Percentiles rank a stretch among this genome's conserved stretches.
These are phyloP conservation scores for Phytophthora hybrid DNA, from an alignment of 352 stramenopile species.

Conservation along the genomic window DNA sequence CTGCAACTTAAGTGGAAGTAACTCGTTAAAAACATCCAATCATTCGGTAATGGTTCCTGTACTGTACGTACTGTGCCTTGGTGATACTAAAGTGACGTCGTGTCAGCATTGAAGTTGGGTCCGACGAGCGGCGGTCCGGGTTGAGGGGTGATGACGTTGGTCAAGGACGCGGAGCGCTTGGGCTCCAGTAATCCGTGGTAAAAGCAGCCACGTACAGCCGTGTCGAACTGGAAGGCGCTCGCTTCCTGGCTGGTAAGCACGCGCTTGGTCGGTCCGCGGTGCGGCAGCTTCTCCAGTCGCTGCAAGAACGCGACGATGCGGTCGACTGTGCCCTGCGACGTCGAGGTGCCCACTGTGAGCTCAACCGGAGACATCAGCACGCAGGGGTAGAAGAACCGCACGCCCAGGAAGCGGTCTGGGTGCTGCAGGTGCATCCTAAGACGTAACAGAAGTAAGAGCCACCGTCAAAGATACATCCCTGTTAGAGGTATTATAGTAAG, in stretches of 20 bases:
- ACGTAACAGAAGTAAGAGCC: neutral
- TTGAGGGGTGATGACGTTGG: constrained; percentile 54
- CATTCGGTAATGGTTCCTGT: neutral
- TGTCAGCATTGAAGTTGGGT: constrained; percentile 38
- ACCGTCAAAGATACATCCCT: neutral
- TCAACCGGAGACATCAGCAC: constrained; percentile 73
- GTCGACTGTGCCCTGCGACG: constrained; percentile 49
- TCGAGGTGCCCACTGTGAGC: constrained; percentile 52
- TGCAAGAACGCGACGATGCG: constrained; percentile 58
- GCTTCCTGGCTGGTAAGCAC: constrained; percentile 65
- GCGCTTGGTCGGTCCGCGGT: constrained; percentile 66
- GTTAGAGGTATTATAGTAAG: neutral
- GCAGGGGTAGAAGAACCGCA: constrained; percentile 81
- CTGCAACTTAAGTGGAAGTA: neutral
- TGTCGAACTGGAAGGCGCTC: constrained; percentile 73
- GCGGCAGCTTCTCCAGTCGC: constrained; percentile 65
- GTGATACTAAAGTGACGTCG: constrained; percentile 44
- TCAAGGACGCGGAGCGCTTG: constrained; percentile 43
- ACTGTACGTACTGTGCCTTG: neutral
- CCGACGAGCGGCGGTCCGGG: constrained; percentile 50
- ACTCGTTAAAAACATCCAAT: neutral
- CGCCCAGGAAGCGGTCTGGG: constrained; percentile 63
- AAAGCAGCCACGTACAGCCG: constrained; percentile 60
- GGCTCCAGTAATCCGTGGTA: constrained; percentile 71
- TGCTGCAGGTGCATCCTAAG: constrained; percentile 49